phyloP scores from a whole-genome alignment of 495 filamentous ascomycete species.

The Talaromyces proteolyticus region DNA sequence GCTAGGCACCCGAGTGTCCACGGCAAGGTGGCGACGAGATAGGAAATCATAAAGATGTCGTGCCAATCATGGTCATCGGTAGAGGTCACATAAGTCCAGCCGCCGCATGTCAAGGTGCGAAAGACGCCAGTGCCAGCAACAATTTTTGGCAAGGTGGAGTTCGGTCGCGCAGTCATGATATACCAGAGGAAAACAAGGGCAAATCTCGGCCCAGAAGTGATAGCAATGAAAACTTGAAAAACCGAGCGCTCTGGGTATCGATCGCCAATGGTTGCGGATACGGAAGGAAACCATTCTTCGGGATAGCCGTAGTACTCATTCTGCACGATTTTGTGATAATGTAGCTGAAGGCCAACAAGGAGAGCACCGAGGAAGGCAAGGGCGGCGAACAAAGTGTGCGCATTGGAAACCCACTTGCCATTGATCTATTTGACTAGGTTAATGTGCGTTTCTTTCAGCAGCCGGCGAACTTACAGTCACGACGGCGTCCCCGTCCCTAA shows the following conservation, averaged over 20 bases:
- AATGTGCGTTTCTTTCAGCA: neutral
- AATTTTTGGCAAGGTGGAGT: constrained; percentile 71
- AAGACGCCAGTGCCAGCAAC: constrained; percentile 77
- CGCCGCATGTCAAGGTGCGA: constrained; percentile 89
- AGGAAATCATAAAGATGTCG: constrained; percentile 99
- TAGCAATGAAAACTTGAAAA: constrained; percentile 94
- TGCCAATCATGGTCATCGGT: constrained; percentile 99
- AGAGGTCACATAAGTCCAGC: constrained; percentile 98
- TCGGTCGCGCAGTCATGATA: constrained; percentile 71
- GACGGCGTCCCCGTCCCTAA: constrained; percentile 85
- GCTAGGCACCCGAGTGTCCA: constrained; percentile 92
- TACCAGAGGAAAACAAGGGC: constrained; percentile 90
- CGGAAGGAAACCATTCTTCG: constrained; percentile 98
- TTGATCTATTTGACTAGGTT: constrained; percentile 49
- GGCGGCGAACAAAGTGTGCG: constrained; percentile 81
- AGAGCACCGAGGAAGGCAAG: constrained; percentile 89
- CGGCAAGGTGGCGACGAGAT: constrained; percentile 87
- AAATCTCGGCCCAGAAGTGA: constrained; percentile 93
- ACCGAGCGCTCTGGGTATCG: constrained; percentile 95
- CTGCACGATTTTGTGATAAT: constrained; percentile 95
- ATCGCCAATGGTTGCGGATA: constrained; percentile 97
- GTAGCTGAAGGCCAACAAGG: constrained; percentile 74
- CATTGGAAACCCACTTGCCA: constrained; percentile 87
- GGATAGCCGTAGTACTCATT: constrained; percentile 98
- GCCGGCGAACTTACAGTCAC: constrained; percentile 47